These are phyloP conservation scores for Penicillium palitans DNA, from an alignment of 2,329 filamentous ascomycete species.

Conservation along the genomic window DNA sequence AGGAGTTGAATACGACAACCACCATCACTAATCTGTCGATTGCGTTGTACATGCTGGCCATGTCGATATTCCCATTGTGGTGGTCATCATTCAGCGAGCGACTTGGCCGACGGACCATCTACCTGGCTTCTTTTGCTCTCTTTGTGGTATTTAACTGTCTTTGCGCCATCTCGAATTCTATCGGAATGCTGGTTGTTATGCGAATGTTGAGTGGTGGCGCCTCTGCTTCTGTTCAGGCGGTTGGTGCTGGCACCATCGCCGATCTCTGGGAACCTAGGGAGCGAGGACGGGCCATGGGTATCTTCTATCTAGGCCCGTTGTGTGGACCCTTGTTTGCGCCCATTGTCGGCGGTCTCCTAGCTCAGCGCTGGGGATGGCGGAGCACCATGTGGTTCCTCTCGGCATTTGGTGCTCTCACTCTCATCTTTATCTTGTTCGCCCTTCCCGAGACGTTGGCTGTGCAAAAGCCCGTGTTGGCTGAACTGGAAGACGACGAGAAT, in stretches of 20 bases:
- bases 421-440: conserved; percentile 44
- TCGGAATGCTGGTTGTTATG: conserved; percentile 76
- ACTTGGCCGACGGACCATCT: conserved; percentile 72
- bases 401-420: conserved; percentile 61
- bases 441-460: conserved; percentile 46
- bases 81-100: conserved; percentile 79
- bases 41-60: conserved; percentile 76
- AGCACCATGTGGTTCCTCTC: conserved; percentile 76
- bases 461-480: conserved; percentile 33
- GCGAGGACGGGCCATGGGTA: conserved; percentile 75
- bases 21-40: conserved; percentile 74
- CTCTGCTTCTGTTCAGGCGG: conserved; percentile 76
- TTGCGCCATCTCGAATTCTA: conserved; percentile 67
- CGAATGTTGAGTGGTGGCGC: conserved; percentile 73
- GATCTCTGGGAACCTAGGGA: conserved; percentile 75
- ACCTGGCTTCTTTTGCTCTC: conserved; percentile 70
- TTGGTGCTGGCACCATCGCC: conserved; percentile 79
- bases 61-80: conserved; percentile 84
- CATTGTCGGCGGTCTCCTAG: conserved; percentile 73
- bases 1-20: conserved; percentile 61
- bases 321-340: conserved; percentile 73
- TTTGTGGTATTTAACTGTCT: conserved; percentile 71
- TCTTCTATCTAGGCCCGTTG: conserved; percentile 78
- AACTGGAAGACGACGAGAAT: conserved; percentile 27
- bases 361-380: conserved; percentile 69